These are phyloP conservation scores for Solanum paucissectum DNA, from an alignment of 257 asterid species.

Conservation along the genomic window DNA sequence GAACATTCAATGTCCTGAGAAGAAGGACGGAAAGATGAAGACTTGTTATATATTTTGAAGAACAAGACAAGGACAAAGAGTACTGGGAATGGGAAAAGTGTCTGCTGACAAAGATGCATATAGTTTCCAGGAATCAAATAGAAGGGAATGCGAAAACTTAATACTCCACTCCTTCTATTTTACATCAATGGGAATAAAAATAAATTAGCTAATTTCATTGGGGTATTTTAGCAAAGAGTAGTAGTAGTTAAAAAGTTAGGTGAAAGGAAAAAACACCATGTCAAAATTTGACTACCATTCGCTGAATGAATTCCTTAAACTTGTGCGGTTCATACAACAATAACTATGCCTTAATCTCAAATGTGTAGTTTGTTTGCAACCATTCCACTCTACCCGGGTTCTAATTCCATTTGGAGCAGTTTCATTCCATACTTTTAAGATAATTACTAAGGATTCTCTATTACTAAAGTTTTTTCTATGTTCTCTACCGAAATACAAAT, in stretches of 20 bases:
- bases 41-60: not conserved
- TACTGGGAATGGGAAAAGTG: not conserved
- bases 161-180: not conserved
- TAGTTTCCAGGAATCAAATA: not conserved
- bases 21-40: not conserved
- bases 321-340: not conserved
- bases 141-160: not conserved
- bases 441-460: not conserved
- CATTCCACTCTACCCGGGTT: not conserved
- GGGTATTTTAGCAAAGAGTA: not conserved
- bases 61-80: not conserved
- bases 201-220: not conserved
- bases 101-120: not conserved
- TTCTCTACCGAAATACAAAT: not conserved
- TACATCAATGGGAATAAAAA: not conserved
- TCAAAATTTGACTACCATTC: not conserved
- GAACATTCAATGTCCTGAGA: not conserved
- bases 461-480: not conserved
- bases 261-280: not conserved
- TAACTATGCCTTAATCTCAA: not conserved
- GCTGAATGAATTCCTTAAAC: not conserved
- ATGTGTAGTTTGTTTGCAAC: not conserved
- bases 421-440: not conserved
- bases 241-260: not conserved
- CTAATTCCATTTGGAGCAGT: not conserved